phyloP scores from a whole-genome alignment of 805 yeast species.

The Pichia cabralensis region DNA sequence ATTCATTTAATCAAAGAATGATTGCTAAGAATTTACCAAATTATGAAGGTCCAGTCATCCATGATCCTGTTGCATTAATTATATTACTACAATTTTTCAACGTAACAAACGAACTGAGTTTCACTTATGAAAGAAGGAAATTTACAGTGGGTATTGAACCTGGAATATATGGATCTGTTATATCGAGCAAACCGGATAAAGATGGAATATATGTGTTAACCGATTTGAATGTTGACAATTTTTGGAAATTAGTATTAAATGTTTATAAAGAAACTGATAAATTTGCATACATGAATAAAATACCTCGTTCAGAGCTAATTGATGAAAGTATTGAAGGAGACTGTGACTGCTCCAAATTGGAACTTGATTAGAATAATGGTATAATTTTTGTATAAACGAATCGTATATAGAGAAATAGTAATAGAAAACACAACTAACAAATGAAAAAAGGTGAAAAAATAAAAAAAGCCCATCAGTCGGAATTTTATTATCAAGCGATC shows the following conservation, averaged over 20 bases:
- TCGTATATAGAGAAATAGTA: too few species aligned
- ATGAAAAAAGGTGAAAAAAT: too few species aligned
- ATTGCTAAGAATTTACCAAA: conserved; percentile 32
- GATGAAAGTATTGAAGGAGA: too few species aligned
- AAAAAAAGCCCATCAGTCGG: too few species aligned
- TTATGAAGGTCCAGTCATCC: conserved; percentile 60
- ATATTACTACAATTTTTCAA: conserved; percentile 41
- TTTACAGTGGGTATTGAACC: conserved; percentile 12
- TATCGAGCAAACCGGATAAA: conserved; percentile 10
- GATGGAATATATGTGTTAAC: conserved; percentile 35
- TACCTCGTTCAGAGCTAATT: conserved; percentile 8
- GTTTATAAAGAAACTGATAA: conserved; percentile 30
- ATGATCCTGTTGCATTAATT: conserved; percentile 68
- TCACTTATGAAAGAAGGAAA: conserved; percentile 12
- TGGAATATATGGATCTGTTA: conserved; percentile 8
- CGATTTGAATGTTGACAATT: conserved; percentile 29
- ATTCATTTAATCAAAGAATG: conserved; percentile 39
- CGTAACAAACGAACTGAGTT: conserved; percentile 13
- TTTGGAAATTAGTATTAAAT: conserved; percentile 36
- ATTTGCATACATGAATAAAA: conserved; percentile 11
- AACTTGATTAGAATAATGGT: too few species aligned
- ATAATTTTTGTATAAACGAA: too few species aligned
- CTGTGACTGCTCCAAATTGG: too few species aligned
- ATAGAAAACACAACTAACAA: too few species aligned
- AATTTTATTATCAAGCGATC: too few species aligned